A percentile compares a stretch with the other conserved stretches of the same genome.
Evolutionary conservation across 2,329 filamentous ascomycete species (phyloP).

Genomic region (Hymenoscyphus infarciens): DNA sequence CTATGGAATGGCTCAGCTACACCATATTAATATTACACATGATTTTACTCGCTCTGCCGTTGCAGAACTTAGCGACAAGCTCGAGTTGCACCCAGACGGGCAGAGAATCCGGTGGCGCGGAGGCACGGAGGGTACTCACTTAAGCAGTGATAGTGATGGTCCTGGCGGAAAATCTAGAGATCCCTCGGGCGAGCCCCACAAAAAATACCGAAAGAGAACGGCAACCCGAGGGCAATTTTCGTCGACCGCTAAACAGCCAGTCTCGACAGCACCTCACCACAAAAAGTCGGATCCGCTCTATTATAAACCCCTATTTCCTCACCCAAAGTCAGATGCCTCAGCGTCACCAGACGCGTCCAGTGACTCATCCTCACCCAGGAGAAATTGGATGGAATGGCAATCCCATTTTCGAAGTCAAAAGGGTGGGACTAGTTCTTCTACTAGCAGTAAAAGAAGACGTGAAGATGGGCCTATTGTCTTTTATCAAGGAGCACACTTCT

Average conservation of each 20-base stretch:
- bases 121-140: slow-evolving; percentile 59
- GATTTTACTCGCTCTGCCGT: slow-evolving; percentile 74
- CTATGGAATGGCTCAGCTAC: slow-evolving; percentile 77
- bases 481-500: slow-evolving; percentile 76
- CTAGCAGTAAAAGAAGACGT: slow-evolving; percentile 45
- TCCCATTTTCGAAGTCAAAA: slow-evolving; percentile 4
- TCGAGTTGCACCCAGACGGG: slow-evolving; percentile 74
- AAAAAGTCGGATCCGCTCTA: slow-evolving; percentile 49
- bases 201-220: slow-evolving; percentile 22
- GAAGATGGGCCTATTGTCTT: slow-evolving; percentile 77
- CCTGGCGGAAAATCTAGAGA: slow-evolving; percentile 44
- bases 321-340: slow-evolving; percentile 43
- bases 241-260: slow-evolving; percentile 11
- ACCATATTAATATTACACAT: slow-evolving; percentile 78
- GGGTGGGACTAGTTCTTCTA: background rate
- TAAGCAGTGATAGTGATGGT: slow-evolving; percentile 60
- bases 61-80: slow-evolving; percentile 64
- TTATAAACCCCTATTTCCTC: slow-evolving; percentile 61
- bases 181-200: slow-evolving; percentile 18
- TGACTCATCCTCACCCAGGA: background rate
- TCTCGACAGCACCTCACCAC: slow-evolving; percentile 36
- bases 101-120: slow-evolving; percentile 79
- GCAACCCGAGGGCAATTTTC: slow-evolving; percentile 16
- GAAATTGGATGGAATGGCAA: background rate
- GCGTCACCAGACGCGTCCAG: slow-evolving; percentile 46